Conservation (phyloP, 2,329 filamentous ascomycete species). For the Zopfia rhizophila region DNA sequence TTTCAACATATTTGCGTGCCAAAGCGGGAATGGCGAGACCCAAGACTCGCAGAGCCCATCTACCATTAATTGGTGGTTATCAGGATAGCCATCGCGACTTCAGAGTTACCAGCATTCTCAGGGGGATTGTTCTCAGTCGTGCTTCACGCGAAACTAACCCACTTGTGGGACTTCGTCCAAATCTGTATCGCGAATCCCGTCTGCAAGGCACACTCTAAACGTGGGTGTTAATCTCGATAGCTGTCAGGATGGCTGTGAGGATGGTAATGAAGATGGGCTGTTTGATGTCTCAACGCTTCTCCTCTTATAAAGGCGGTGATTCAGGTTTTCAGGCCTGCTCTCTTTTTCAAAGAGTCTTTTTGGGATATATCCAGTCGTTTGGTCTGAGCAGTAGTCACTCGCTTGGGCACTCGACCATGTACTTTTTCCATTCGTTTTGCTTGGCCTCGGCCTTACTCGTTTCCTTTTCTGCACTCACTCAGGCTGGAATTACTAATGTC, state of each 20-base stretch:
- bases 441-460: conserved; percentile 43
- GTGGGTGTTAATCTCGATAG: conserved; percentile 37
- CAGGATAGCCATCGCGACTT: conserved; percentile 27
- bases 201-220: conserved; percentile 51
- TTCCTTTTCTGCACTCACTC: conserved; percentile 35
- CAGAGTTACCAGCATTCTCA: conserved; percentile 33
- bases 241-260: conserved; percentile 39
- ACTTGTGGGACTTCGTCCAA: conserved; percentile 29
- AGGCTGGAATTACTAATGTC: conserved; percentile 32
- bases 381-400: conserved; percentile 44
- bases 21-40: conserved; percentile 31
- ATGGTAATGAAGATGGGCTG: conserved; percentile 23
- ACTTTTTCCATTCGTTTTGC: conserved; percentile 39
- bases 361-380: conserved; percentile 29
- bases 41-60: conserved; percentile 30
- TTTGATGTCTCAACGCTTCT: conserved; percentile 20
- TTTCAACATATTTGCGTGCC: conserved; percentile 38
- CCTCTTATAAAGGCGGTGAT: conserved; percentile 41
- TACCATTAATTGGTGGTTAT: conserved; percentile 26
- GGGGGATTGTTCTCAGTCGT: conserved; percentile 33
- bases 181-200: conserved; percentile 38
- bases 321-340: conserved; percentile 25
- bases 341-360: conserved; percentile 25
- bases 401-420: conserved; percentile 49
- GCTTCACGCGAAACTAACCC: conserved; percentile 41